Conservation (phyloP, 2,329 filamentous ascomycete genomes). For the Botrytis squamosa region DNA sequence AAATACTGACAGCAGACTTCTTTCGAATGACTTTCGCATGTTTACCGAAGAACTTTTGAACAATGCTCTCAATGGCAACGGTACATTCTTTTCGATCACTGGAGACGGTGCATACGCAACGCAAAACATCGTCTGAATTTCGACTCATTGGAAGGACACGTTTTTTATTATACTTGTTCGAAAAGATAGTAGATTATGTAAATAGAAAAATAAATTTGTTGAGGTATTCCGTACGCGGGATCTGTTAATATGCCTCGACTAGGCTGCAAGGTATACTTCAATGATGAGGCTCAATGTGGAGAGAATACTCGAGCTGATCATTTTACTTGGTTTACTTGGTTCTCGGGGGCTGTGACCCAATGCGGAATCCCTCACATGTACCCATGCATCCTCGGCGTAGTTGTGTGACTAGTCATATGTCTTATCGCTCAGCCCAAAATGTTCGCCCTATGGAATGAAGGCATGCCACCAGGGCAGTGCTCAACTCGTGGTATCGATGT, state of each 20-base stretch:
- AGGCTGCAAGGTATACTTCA: constrained; percentile 8
- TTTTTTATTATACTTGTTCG: background rate
- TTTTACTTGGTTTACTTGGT: background rate
- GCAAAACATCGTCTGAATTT: background rate
- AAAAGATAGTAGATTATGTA: background rate
- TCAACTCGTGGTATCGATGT: background rate
- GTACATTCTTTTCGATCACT: background rate
- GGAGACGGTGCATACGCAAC: constrained; percentile 7
- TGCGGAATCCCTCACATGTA: background rate
- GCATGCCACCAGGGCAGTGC: background rate
- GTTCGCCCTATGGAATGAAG: background rate
- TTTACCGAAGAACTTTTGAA: constrained; percentile 4
- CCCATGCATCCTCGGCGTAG: background rate
- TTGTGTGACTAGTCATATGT: background rate
- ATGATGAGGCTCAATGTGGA: constrained; percentile 7
- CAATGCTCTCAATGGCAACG: background rate
- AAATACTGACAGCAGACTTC: background rate
- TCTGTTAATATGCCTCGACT: background rate
- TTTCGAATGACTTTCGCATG: background rate
- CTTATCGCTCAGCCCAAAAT: background rate
- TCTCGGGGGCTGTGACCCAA: constrained; percentile 1
- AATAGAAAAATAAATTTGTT: background rate
- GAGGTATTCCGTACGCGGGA: background rate
- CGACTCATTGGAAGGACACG: background rate
- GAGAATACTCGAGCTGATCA: background rate